Conservation (phyloP, 768 basidiomycete species). For the Suillus hirtellus region DNA sequence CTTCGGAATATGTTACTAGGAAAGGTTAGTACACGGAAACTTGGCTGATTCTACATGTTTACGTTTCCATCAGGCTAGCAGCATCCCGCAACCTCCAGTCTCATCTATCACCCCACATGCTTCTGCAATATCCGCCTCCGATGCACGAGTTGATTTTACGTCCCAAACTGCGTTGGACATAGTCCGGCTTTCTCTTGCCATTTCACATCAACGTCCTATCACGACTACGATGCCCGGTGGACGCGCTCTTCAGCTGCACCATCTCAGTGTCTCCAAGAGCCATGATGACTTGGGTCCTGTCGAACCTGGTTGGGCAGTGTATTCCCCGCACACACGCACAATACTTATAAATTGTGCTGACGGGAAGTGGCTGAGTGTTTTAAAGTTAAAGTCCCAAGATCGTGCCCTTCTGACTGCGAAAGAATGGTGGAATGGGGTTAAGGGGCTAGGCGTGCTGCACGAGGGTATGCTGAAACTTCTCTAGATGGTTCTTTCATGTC, state of each 20-base stretch:
- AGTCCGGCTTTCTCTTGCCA: slow-evolving; percentile 56
- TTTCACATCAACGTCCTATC: slow-evolving; percentile 60
- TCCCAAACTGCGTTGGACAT: slow-evolving; percentile 58
- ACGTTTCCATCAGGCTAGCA: slow-evolving; percentile 41
- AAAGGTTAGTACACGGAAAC: slow-evolving; percentile 39
- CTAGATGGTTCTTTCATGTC: slow-evolving; percentile 1
- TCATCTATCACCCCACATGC: slow-evolving; percentile 46
- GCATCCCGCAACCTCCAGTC: slow-evolving; percentile 45
- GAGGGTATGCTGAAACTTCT: slow-evolving; percentile 12
- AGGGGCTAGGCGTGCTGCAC: slow-evolving; percentile 29
- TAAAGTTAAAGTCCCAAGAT: slow-evolving; percentile 61
- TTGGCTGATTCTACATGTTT: not conserved
- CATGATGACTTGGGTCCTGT: slow-evolving; percentile 17
- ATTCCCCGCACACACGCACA: slow-evolving; percentile 37
- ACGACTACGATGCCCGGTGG: slow-evolving; percentile 34
- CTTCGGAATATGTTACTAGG: slow-evolving; percentile 63
- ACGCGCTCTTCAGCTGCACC: slow-evolving; percentile 44
- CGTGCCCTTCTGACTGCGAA: slow-evolving; percentile 52
- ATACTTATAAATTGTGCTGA: slow-evolving; percentile 59
- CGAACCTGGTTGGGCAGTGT: slow-evolving; percentile 45
- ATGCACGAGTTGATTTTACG: slow-evolving; percentile 57
- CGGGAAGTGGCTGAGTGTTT: slow-evolving; percentile 52
- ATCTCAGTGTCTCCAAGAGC: slow-evolving; percentile 23
- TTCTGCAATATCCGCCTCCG: slow-evolving; percentile 53
- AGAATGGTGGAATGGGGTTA: slow-evolving; percentile 82